Base-by-base conservation (phyloP, 1,284 basidiomycete genomes). In the Mycocalia duriaeana region DNA sequence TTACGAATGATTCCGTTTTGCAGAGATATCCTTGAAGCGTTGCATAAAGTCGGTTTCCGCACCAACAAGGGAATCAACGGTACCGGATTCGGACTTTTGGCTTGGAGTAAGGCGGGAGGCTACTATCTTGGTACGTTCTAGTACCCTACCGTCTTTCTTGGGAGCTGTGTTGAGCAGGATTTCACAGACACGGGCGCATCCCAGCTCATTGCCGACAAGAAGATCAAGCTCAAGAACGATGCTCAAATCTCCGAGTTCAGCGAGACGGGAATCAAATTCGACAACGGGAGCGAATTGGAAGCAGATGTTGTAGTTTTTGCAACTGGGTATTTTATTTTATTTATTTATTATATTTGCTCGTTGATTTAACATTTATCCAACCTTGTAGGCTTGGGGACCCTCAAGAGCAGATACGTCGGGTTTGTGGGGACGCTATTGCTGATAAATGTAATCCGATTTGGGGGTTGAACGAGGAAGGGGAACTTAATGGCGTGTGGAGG, bases 191-290 rank as follows among this genome's bases (percentile, higher is more conserved):
- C 77, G 28, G 88, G 85, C 46, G 80, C 75, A 19, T 80, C 78
- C 48, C 74, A 82, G 58, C 62, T 79, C 48, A 78, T 90, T 54
- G 72, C 79, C 23, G 81, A 87, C 48, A 79, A 82, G 18, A 81
- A 84, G 57, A 88, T 91, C 65, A 87, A 87, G 60, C 65, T 90
- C 42, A 86, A 89, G 64, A 81, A 74, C 55, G 82, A 82, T 45
- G 73, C 70, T 38, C 65, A 68, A 25, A 75, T 85, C 50, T 68
- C 60, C 22, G 58, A 63, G 35, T 82, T 80, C 57, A 82, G 76
- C 0, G 70, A 76, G 53, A 73, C 63, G 5, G 78, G 77, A 0
- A 57, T 89, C 8, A 71, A 70, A 41, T 90, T 90, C 54, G 75
- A 77, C 47, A 75, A 90, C 51, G 85, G 85, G 6, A 77, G 72